Evolutionary conservation across 78 protist species (phyloP).

Genomic region (Paratrimastix pyriformis): DNA sequence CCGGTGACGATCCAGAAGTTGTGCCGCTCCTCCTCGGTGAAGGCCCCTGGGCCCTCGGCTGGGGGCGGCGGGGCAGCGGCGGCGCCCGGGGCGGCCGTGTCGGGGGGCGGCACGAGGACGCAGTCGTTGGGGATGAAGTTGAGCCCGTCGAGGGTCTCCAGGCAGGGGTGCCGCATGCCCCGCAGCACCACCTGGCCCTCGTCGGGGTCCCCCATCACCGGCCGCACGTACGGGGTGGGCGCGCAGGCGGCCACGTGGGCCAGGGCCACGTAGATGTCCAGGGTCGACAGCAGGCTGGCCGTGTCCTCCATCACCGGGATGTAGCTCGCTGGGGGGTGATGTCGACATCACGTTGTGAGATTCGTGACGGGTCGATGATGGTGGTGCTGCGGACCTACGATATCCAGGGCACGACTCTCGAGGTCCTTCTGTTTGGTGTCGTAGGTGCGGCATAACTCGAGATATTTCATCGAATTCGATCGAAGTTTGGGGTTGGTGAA

Average conservation of each 20-base stretch:
- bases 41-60: neutral
- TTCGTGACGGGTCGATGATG: too few relatives aligned
- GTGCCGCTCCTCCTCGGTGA: neutral
- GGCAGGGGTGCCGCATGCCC: slow-evolving; percentile 79
- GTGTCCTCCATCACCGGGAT: slow-evolving; percentile 39
- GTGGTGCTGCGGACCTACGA: slow-evolving; percentile 22
- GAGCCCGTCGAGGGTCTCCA: slow-evolving; percentile 66
- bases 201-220: slow-evolving; percentile 29
- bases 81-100: neutral
- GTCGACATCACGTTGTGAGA: too few relatives aligned
- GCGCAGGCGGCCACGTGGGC: slow-evolving; percentile 58
- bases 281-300: slow-evolving; percentile 32
- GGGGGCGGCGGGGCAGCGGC: neutral
- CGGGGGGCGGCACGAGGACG: neutral
- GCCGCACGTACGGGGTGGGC: slow-evolving; percentile 63
- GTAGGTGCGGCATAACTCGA: neutral
- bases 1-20: slow-evolving; percentile 73
- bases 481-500: slow-evolving; percentile 41
- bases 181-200: slow-evolving; percentile 24
- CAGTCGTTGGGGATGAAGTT: slow-evolving; percentile 78
- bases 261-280: slow-evolving; percentile 59
- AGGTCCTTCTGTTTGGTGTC: slow-evolving; percentile 28
- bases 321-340: slow-evolving; percentile 31
- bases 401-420: slow-evolving; percentile 16
- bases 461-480: slow-evolving; percentile 3